These are phyloP conservation scores for Rauvolfia tetraphylla DNA, from an alignment of 257 asterid genomes.

Conservation along the genomic window DNA sequence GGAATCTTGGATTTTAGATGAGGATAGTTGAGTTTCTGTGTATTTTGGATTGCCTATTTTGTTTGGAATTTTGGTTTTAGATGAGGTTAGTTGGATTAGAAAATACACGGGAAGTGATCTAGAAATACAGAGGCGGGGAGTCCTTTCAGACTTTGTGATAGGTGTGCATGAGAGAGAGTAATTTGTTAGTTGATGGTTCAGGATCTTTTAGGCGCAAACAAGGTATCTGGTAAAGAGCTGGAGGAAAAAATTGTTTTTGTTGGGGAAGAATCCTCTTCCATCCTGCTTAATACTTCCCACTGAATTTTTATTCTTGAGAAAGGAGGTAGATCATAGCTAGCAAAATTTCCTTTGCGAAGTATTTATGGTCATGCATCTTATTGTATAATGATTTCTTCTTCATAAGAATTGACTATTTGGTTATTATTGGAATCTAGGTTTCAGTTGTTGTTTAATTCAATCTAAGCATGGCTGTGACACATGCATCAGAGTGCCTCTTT, in stretches of 20 bases:
- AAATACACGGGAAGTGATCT: too few species aligned
- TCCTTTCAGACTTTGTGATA: too few species aligned
- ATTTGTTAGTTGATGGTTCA: too few species aligned
- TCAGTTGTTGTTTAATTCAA: background rate
- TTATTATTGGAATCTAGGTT: background rate
- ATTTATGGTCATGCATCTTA: background rate
- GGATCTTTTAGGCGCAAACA: too few species aligned
- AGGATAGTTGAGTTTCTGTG: too few species aligned
- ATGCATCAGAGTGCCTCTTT: background rate
- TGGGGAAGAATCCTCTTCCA: background rate
- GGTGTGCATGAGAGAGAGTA: too few species aligned
- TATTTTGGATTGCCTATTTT: too few species aligned
- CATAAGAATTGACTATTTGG: background rate
- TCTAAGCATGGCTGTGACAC: background rate
- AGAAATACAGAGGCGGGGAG: too few species aligned
- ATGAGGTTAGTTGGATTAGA: too few species aligned
- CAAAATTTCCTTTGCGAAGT: background rate
- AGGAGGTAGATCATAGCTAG: background rate
- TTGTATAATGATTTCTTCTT: too few species aligned
- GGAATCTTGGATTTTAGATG: too few species aligned
- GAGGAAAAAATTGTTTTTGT: background rate
- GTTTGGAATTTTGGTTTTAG: too few species aligned
- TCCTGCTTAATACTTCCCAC: background rate
- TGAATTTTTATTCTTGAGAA: background rate
- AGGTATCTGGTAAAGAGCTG: background rate